Conservation (phyloP, 306 rosid genomes). For the Fragaria iinumae region DNA sequence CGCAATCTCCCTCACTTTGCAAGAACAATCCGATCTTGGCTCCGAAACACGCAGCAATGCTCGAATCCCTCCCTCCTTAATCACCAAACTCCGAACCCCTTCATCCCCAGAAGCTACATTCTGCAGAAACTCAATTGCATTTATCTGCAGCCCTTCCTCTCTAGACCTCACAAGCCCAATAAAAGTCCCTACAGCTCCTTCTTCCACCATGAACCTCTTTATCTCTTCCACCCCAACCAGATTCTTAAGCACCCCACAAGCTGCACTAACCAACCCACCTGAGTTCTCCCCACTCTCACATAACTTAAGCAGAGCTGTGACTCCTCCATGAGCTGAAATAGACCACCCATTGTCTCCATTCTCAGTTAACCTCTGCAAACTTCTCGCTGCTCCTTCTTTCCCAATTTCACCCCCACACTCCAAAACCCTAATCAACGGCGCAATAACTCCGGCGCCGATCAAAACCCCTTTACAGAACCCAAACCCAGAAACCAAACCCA, state of each 20-base stretch:
- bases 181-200: constrained; percentile 58
- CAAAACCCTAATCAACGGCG: constrained; percentile 64
- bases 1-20: constrained; percentile 55
- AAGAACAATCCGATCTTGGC: constrained; percentile 45
- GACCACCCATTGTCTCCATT: constrained; percentile 88
- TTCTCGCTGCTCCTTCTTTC: constrained; percentile 45
- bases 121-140: constrained; percentile 58
- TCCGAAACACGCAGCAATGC: constrained; percentile 53
- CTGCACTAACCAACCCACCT: constrained; percentile 55
- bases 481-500: constrained; percentile 53
- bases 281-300: constrained; percentile 40
- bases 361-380: constrained; percentile 67
- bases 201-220: constrained; percentile 79
- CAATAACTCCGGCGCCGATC: constrained; percentile 55
- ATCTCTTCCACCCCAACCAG: constrained; percentile 75
- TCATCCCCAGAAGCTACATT: constrained; percentile 70
- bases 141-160: constrained; percentile 64
- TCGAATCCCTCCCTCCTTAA: constrained; percentile 71
- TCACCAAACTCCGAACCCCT: constrained; percentile 39
- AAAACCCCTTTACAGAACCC: constrained; percentile 49
- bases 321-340: constrained; percentile 89
- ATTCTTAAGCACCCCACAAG: constrained; percentile 73
- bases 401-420: constrained; percentile 63
- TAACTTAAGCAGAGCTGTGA: constrained; percentile 62
- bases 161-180: constrained; percentile 47